Conservation (phyloP, 2,329 filamentous ascomycete species). For the Diaporthe destruens region DNA sequence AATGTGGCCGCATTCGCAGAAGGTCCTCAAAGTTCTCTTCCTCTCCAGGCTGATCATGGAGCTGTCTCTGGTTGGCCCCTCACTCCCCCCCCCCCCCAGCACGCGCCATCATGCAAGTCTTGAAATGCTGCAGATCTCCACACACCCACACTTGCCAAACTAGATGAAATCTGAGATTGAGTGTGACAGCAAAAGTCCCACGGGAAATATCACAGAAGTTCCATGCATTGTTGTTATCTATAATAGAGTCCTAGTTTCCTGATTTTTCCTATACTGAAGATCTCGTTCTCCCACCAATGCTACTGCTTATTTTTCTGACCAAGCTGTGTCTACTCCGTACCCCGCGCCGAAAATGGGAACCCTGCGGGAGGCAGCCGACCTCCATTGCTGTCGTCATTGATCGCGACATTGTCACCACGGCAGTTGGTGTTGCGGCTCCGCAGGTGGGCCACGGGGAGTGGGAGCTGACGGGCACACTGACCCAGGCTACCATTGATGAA, state of each 20-base stretch:
- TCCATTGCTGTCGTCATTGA: constrained; percentile 1
- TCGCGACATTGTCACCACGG: background rate
- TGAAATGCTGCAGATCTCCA: background rate
- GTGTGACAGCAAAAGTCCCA: constrained; percentile 15
- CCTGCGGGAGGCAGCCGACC: constrained; percentile 22
- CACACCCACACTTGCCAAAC: background rate
- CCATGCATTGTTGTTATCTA: background rate
- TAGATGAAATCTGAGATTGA: background rate
- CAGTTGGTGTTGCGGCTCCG: constrained; percentile 8
- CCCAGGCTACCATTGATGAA: background rate
- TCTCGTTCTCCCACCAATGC: constrained; percentile 18
- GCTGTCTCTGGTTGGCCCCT: background rate
- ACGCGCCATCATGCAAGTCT: background rate
- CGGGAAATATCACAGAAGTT: background rate
- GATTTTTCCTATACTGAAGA: background rate
- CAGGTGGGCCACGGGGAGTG: no score
- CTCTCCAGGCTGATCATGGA: background rate
- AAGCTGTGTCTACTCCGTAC: constrained; percentile 16
- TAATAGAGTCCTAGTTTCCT: constrained; percentile 14
- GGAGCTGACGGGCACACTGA: background rate
- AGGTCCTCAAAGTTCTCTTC: background rate
- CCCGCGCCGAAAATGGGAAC: background rate
- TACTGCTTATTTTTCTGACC: background rate
- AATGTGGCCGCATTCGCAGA: background rate
- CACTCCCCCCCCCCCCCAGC: background rate